Evolutionary conservation across 2,329 filamentous ascomycete genomes (phyloP), one percentile per base, ranked within the genome.

Genomic region (Botrytis cinerea): DNA sequence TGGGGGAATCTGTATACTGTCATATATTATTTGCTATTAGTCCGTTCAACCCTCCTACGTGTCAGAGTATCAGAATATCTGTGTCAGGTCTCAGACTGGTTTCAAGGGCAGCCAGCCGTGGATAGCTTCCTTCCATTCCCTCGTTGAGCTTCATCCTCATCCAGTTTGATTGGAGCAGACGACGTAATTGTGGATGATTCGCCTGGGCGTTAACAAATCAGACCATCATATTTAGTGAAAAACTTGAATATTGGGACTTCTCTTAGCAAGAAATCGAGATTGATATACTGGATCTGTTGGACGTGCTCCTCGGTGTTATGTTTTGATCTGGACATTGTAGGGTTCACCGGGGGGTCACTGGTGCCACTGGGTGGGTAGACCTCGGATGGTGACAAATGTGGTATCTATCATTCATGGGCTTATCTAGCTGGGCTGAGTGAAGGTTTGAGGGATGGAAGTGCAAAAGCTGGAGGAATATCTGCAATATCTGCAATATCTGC

Each of bases 371-470:
- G 22, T 66, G 62, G 43, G 25, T n/a, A 62, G 60, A 61, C 59
- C 59, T 61, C 59, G 59, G 59, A 43, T 66, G 63, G 45, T 66
- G 63, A 66, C 63, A 67, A 67, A 67, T 67, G 22, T 51, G 12
- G 22, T 18, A 8, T 28, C 8, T 18, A 8, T 28, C 8, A 20
- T 40, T 63, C 18, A 61, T 61, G 59, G 32, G 48, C 25, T 28
- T 51, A n/a, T 35, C 18, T 38, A 38, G 12, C 32, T 60, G 59
- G 59, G 28, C 59, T 9, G 57, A 28, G 16, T n/a, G 22, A 51
- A 51, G n/a, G 32, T 16, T 45, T 63, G 43, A 28, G 38, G n/a
- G n/a, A 63, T 48, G 28, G 43, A 20, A 35, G 25, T 28, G 20
- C 61, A 8, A 46, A 46, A 35, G 62, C 46, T 46, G 2, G 62